phyloP scores from a whole-genome alignment of 768 basidiomycete species.

The Gyrodon lividus region DNA sequence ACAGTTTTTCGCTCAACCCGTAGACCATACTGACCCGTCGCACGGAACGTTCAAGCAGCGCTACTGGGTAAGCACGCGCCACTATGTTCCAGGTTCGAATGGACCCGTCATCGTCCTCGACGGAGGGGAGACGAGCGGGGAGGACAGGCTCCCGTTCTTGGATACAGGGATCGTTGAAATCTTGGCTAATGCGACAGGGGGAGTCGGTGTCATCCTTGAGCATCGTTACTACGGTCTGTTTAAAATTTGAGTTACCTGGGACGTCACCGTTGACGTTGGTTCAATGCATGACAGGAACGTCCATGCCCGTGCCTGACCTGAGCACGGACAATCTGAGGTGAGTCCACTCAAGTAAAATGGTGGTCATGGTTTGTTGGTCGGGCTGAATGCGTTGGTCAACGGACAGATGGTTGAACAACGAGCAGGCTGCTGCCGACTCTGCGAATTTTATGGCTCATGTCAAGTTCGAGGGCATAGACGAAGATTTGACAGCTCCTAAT shows the following conservation, averaged over 20 bases:
- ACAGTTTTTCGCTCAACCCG: slow-evolving; percentile 77
- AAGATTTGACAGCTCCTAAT: slow-evolving; percentile 66
- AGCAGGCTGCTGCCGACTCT: slow-evolving; percentile 86
- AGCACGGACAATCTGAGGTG: slow-evolving; percentile 82
- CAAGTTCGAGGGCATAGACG: slow-evolving; percentile 66
- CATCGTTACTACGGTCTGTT: slow-evolving; percentile 82
- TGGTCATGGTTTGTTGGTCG: background rate
- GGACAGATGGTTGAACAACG: slow-evolving; percentile 82
- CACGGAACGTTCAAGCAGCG: slow-evolving; percentile 77
- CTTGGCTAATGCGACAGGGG: slow-evolving; percentile 78
- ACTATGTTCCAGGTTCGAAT: slow-evolving; percentile 67
- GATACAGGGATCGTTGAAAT: slow-evolving; percentile 88
- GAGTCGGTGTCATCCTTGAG: slow-evolving; percentile 87
- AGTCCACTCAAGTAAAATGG: slow-evolving; percentile 1
- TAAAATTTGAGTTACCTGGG: background rate
- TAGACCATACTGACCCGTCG: slow-evolving; percentile 72
- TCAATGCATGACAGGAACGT: slow-evolving; percentile 49
- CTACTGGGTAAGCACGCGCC: slow-evolving; percentile 87
- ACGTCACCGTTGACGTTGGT: background rate
- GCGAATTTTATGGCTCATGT: slow-evolving; percentile 88
- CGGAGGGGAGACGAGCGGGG: slow-evolving; percentile 90
- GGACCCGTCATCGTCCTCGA: slow-evolving; percentile 90
- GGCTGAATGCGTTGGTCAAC: slow-evolving; percentile 7
- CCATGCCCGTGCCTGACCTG: slow-evolving; percentile 73
- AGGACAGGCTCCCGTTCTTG: slow-evolving; percentile 50